phyloP scores from a whole-genome alignment of 2,329 filamentous ascomycete species.

The Neoarthrinium moseri region DNA sequence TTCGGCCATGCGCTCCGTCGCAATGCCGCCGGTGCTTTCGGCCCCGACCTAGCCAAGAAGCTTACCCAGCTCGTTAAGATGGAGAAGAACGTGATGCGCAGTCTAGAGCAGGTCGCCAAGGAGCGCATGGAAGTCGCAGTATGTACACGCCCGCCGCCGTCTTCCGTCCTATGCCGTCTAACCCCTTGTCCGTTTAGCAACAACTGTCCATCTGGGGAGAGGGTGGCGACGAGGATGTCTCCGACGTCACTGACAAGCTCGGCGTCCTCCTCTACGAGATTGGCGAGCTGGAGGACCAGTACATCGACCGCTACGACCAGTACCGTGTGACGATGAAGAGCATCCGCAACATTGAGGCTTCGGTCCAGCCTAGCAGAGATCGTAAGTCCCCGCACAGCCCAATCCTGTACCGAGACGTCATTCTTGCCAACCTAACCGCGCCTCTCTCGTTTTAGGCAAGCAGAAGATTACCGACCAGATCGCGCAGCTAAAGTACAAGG shows the following conservation, averaged over 20 bases:
- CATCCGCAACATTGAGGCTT: constrained; percentile 98
- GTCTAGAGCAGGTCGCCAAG: constrained; percentile 88
- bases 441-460: constrained; percentile 65
- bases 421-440: constrained; percentile 19
- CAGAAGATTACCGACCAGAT: constrained; percentile 99
- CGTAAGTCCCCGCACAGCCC: constrained; percentile 58
- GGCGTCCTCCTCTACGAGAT: constrained; percentile 98
- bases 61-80: constrained; percentile 98
- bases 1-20: constrained; percentile 73
- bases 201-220: constrained; percentile 99
- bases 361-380: constrained; percentile 95
- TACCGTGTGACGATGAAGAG: constrained; percentile 99
- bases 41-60: constrained; percentile 93
- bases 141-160: constrained; percentile 41
- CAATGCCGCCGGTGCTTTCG: constrained; percentile 73
- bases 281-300: constrained; percentile 96
- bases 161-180: background rate
- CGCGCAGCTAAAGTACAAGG: constrained; percentile 98
- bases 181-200: constrained; percentile 58
- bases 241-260: constrained; percentile 97
- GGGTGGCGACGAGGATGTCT: constrained; percentile 92
- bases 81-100: constrained; percentile 99
- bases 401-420: constrained; percentile 8
- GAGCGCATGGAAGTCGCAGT: constrained; percentile 99
- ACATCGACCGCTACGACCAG: constrained; percentile 98